Conservation (phyloP, 179 eudicot species). For the Spergularia azorica region DNA sequence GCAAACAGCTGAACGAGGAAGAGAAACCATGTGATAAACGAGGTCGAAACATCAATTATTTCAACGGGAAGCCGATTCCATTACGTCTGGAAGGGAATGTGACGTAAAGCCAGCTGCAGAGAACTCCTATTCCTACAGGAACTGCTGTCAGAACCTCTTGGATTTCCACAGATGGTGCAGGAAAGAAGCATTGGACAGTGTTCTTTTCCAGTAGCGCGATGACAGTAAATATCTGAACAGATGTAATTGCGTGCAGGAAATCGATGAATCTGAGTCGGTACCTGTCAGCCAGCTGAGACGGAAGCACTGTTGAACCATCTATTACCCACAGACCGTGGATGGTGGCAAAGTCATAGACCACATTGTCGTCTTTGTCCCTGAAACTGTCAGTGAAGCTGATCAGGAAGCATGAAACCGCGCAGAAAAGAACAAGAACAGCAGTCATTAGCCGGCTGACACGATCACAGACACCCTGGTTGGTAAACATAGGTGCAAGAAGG, state of each 20-base stretch:
- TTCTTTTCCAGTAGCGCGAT: slow-evolving; percentile 59
- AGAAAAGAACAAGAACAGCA: slow-evolving; percentile 33
- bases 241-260: slow-evolving; percentile 53
- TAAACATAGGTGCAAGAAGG: slow-evolving; percentile 51
- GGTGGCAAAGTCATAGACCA: slow-evolving; percentile 64
- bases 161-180: slow-evolving; percentile 44
- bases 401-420: slow-evolving; percentile 47
- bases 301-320: slow-evolving; percentile 40
- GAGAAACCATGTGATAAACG: too few relatives aligned
- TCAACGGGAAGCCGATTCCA: slow-evolving; percentile 44
- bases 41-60: neutral
- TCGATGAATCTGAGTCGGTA: slow-evolving; percentile 48
- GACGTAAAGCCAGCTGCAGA: slow-evolving; percentile 60
- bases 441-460: slow-evolving; percentile 34
- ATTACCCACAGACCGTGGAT: slow-evolving; percentile 53
- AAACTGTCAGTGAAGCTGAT: slow-evolving; percentile 64
- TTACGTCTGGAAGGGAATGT: slow-evolving; percentile 64
- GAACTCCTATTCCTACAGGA: slow-evolving; percentile 56
- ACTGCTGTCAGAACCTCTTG: slow-evolving; percentile 38
- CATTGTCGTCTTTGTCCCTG: slow-evolving; percentile 51
- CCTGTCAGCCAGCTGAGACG: slow-evolving; percentile 35
- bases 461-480: slow-evolving; percentile 55
- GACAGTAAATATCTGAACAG: slow-evolving; percentile 51
- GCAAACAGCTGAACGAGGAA: neutral
- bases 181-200: slow-evolving; percentile 56